Conservation (phyloP, 176 grass and related monocot genomes). For the sorghum (Sorghum bicolor) region Sorghum_bicolor_NCBIv3 NC_012878.2:53305001-53305500, state of each 20-base stretch:
- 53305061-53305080: background rate
- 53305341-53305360: no score
- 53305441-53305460: background rate
- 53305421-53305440: background rate
- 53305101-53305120: background rate
- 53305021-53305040: background rate
- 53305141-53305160: background rate
- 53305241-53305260: background rate
- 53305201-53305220: background rate
- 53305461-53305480: no score
- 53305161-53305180: constrained; percentile 19
- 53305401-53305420: no score
- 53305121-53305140: background rate
- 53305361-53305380: no score
- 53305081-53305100: background rate
- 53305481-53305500: no score
- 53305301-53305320: no score
- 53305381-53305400: background rate
- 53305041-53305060: background rate
- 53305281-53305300: background rate
- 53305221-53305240: background rate
- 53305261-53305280: background rate
- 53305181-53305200: background rate
- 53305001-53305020: background rate
- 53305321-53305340: no score